Evolutionary conservation across 2,329 filamentous ascomycete genomes (phyloP).

Genomic region (Scytalidium sp.): DNA sequence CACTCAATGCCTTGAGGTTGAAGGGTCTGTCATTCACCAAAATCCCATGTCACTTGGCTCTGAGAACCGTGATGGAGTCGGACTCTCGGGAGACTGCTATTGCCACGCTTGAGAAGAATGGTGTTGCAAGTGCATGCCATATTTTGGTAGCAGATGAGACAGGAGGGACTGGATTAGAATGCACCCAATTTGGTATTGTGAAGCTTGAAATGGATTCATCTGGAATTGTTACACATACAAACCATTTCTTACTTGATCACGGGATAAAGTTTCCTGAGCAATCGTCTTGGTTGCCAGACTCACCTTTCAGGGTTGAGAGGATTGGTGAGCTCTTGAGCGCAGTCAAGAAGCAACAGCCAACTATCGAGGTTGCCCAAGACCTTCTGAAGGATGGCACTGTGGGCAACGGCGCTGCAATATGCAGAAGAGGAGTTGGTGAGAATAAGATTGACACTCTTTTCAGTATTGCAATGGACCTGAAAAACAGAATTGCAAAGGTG

Average conservation of each 20-base stretch:
- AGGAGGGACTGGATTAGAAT: slow-evolving; percentile 48
- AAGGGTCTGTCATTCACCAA: slow-evolving; percentile 42
- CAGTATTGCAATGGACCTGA: slow-evolving; percentile 36
- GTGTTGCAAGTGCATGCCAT: slow-evolving; percentile 51
- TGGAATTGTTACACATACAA: slow-evolving; percentile 26
- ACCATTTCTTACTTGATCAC: slow-evolving; percentile 25
- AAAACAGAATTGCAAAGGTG: slow-evolving; percentile 26
- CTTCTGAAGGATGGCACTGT: slow-evolving; percentile 16
- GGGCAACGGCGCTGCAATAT: slow-evolving; percentile 25
- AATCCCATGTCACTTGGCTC: slow-evolving; percentile 52
- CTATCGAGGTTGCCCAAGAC: slow-evolving; percentile 7
- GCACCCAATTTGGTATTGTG: slow-evolving; percentile 27
- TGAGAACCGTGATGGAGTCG: slow-evolving; percentile 51
- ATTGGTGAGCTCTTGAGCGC: slow-evolving; percentile 28
- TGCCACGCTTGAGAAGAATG: slow-evolving; percentile 36
- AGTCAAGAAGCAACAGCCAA: slow-evolving; percentile 10
- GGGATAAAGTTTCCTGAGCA: slow-evolving; percentile 16
- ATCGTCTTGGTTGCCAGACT: slow-evolving; percentile 20
- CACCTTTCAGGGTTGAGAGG: slow-evolving; percentile 26
- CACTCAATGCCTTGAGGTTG: slow-evolving; percentile 53
- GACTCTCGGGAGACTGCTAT: slow-evolving; percentile 41
- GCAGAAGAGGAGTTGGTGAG: slow-evolving; percentile 22
- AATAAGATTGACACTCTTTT: slow-evolving; percentile 32
- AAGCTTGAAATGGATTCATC: slow-evolving; percentile 17
- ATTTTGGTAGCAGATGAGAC: slow-evolving; percentile 49